Conservation (phyloP, 164 flowering plant species). For the Dillenia turbinata region DNA sequence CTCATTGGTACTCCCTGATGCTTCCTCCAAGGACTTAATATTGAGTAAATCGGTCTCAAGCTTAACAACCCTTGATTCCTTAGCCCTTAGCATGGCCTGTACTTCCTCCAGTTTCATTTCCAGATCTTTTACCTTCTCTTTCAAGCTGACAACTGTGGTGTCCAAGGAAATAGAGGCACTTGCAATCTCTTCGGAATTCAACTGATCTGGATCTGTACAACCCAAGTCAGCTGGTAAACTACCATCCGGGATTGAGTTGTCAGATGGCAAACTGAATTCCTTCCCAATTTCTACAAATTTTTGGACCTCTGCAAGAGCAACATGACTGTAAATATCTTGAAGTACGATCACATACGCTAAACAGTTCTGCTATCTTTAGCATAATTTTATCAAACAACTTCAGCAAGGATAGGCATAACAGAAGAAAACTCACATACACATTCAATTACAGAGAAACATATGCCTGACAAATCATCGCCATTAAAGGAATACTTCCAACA, state of each 20-base stretch:
- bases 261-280: constrained; percentile 19
- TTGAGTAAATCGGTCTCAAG: constrained; percentile 29
- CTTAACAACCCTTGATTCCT: constrained; percentile 39
- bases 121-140: constrained; percentile 25
- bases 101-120: constrained; percentile 16
- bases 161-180: constrained; percentile 18
- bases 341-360: too few species aligned
- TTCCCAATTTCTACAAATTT: constrained; percentile 53
- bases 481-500: too few species aligned
- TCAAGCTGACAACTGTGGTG: constrained; percentile 26
- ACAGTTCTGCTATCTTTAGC: too few species aligned
- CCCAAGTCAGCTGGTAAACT: constrained; percentile 6
- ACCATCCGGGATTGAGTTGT: constrained; percentile 4
- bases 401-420: too few species aligned
- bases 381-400: too few species aligned
- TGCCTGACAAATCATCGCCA: too few species aligned
- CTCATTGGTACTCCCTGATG: constrained; percentile 12
- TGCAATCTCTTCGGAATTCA: constrained; percentile 21
- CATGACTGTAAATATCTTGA: background rate
- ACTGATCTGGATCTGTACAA: constrained; percentile 12
- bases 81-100: constrained; percentile 19
- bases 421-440: too few species aligned
- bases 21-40: constrained; percentile 19
- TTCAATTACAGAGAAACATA: too few species aligned
- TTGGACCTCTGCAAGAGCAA: constrained; percentile 45